phyloP scores from a whole-genome alignment of 495 filamentous ascomycete species.

The Annulohypoxylon stygium region DNA sequence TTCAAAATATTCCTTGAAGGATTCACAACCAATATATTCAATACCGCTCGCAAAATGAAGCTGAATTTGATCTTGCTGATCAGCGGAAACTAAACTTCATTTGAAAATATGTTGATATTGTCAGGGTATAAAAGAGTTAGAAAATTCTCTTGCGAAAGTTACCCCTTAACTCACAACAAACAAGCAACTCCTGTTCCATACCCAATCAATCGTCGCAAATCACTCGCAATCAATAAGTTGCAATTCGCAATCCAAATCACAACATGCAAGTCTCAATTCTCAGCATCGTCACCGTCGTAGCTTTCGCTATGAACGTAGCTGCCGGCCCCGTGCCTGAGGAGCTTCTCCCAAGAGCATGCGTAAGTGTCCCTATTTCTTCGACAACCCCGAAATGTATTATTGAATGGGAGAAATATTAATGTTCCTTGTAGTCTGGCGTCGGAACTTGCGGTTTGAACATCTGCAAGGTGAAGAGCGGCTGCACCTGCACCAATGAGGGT shows the following conservation, averaged over 20 bases:
- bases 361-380: neutral
- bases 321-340: slow-evolving; percentile 16
- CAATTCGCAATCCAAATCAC: neutral
- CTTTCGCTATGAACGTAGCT: slow-evolving; percentile 11
- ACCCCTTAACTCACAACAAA: neutral
- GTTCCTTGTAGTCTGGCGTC: slow-evolving; percentile 3
- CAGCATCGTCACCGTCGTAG: neutral
- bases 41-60: neutral
- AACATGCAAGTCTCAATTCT: slow-evolving; percentile 23
- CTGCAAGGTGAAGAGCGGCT: slow-evolving; percentile 27
- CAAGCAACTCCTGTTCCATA: neutral
- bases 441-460: slow-evolving; percentile 25
- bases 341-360: slow-evolving; percentile 16
- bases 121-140: neutral
- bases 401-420: neutral
- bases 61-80: neutral
- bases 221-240: neutral
- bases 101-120: neutral
- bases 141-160: neutral
- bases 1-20: neutral
- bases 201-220: neutral
- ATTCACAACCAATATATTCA: neutral
- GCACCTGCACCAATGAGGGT: slow-evolving; percentile 19
- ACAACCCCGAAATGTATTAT: neutral
- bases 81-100: neutral